Conservation (phyloP, 805 yeast genomes). For the Lachancea fermentati region DNA sequence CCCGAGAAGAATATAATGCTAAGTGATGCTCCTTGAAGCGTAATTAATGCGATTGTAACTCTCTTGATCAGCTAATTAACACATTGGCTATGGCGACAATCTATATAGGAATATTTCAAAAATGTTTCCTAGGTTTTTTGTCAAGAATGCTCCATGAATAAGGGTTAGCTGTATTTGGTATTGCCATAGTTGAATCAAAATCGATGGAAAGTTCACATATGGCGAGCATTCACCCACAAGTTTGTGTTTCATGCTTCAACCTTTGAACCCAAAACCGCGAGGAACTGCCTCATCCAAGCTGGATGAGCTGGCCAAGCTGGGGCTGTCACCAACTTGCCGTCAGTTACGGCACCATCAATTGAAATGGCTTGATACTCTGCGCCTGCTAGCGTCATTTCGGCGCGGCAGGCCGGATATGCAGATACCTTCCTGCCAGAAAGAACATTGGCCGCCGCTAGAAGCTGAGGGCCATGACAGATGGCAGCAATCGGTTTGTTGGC, state of each 20-base stretch:
- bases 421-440: conserved; percentile 2
- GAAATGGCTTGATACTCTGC: conserved; percentile 2
- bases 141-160: too few species aligned
- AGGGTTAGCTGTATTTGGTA: too few species aligned
- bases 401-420: conserved; percentile 3
- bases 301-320: conserved; percentile 8
- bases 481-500: conserved; percentile 5
- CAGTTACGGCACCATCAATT: conserved; percentile 6
- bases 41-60: too few species aligned
- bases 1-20: too few species aligned
- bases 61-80: too few species aligned
- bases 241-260: conserved; percentile 2
- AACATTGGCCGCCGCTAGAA: conserved; percentile 4
- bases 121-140: too few species aligned
- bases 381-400: conserved; percentile 2
- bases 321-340: conserved; percentile 4
- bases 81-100: too few species aligned
- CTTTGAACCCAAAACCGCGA: conserved; percentile 3
- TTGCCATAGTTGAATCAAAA: too few species aligned
- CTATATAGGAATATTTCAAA: too few species aligned
- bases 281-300: conserved; percentile 6
- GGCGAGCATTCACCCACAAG: neutral
- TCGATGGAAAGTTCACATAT: too few species aligned
- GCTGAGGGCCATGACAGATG: conserved; percentile 6
- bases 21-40: too few species aligned